Evolutionary conservation across 495 filamentous ascomycete species (phyloP), one percentile per base, ranked within the genome.

Genomic region (Penicillium paradoxum): DNA sequence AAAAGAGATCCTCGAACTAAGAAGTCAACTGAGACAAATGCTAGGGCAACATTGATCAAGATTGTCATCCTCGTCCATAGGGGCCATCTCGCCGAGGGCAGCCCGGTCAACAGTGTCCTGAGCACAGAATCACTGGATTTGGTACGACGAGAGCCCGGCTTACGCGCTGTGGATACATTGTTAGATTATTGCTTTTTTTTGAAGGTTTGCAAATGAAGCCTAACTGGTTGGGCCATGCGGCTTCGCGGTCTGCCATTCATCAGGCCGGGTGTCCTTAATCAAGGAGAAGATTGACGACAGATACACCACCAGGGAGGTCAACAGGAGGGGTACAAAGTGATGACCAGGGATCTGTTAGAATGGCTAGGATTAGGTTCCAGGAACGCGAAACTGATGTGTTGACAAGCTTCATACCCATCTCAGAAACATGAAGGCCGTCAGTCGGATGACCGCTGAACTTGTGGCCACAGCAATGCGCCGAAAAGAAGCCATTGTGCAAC

Each of bases 301-400:
- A 64, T 96, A 96, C 38, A 95, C 65, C 3, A 80, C 85, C 41
- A 90, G 80, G 0, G 86, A 72, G 1, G 88, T 81, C 55, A 87
- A 83, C 46, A 95, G 77, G 2, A 85, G 63, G 1, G 82, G 79
- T 25, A 86, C 81, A 45, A 87, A 75, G 33, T 75, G 67, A 70
- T 78, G 77, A 39, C 80, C 83, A 10, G 84, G 85, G 48, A 87
- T 83, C 84, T 87, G 48, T 24, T 53, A 1, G 37, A 15, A 3
- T 13, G 29, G 4, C 10, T 6, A 8, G 2, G 10, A 32, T 69
- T 36, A 68, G 59, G 21, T 22, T 38, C 1, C 18, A 10, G 21
- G 11, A 14, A 29, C 9, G 6, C 18, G 17, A 10, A 2, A 30
- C 18, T 21, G 0, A 30, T 17, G 4, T 29, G 15, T 8, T 14